These are phyloP conservation scores for Paradendryphiella salina DNA, from an alignment of 2,329 filamentous ascomycete genomes.

Conservation along the genomic window DNA sequence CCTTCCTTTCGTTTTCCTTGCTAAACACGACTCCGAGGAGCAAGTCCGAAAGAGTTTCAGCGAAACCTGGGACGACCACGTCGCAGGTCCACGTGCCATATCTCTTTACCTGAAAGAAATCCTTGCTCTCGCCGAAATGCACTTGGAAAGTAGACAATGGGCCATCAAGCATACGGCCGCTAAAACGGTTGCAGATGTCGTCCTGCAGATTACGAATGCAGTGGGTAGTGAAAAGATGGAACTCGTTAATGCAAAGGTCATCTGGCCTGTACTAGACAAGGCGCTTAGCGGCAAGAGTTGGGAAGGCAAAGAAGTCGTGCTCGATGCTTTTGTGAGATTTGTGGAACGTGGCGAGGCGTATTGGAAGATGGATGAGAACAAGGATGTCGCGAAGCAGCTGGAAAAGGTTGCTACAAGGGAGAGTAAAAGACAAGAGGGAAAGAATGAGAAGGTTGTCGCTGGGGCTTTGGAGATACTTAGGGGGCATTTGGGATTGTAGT, in stretches of 20 bases:
- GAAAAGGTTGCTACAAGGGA: conserved; percentile 73
- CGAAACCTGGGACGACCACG: conserved; percentile 88
- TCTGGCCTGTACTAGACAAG: conserved; percentile 86
- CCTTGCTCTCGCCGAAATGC: conserved; percentile 64
- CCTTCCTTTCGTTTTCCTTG: conserved; percentile 85
- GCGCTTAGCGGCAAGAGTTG: conserved; percentile 88
- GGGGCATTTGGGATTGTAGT: conserved; percentile 11
- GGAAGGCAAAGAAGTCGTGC: conserved; percentile 82
- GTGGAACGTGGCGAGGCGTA: conserved; percentile 65
- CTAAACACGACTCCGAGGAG: conserved; percentile 80
- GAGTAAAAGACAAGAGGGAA: conserved; percentile 87
- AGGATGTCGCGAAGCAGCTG: conserved; percentile 65
- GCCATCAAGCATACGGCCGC: conserved; percentile 86
- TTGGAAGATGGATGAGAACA: conserved; percentile 60
- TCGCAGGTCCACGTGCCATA: conserved; percentile 80
- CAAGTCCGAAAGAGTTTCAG: conserved; percentile 78
- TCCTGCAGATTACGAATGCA: conserved; percentile 63
- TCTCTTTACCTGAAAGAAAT: conserved; percentile 86
- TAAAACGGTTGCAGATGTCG: conserved; percentile 74
- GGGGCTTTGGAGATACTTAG: conserved; percentile 25
- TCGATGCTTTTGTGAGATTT: conserved; percentile 79
- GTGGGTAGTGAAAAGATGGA: conserved; percentile 63
- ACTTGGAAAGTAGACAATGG: conserved; percentile 83
- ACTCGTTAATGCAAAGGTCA: conserved; percentile 60
- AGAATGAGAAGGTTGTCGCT: conserved; percentile 57